A percentile compares a stretch with the other conserved stretches of the same genome.
Evolutionary conservation across 192 early-diverging fungal species (phyloP).

Genomic region (Radiomyces spectabilis): DNA sequence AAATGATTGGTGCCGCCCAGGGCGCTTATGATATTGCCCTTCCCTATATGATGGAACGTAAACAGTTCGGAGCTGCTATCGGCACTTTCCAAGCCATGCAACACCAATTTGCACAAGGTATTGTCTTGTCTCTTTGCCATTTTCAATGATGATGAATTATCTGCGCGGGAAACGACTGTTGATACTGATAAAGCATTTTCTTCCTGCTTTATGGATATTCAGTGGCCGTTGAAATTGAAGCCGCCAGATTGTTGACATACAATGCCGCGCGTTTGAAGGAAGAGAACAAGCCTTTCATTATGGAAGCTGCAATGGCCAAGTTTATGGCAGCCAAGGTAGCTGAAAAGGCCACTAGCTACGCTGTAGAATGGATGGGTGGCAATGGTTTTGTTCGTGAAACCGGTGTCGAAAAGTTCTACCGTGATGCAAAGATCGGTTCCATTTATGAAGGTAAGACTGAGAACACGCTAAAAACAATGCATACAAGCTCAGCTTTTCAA

Average conservation of each 20-base stretch:
- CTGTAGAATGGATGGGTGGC: slow-evolving; percentile 96
- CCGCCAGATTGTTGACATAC: slow-evolving; percentile 89
- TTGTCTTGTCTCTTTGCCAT: background rate
- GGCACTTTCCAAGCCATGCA: slow-evolving; percentile 77
- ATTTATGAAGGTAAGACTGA: slow-evolving; percentile 63
- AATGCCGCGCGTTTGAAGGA: slow-evolving; percentile 96
- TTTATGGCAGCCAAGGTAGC: slow-evolving; percentile 92
- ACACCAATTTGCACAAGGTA: slow-evolving; percentile 54
- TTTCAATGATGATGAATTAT: background rate
- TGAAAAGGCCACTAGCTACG: slow-evolving; percentile 71
- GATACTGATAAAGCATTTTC: too few species aligned
- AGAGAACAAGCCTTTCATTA: slow-evolving; percentile 82
- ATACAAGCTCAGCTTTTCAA: too few species aligned
- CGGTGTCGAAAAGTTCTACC: slow-evolving; percentile 86
- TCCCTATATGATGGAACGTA: slow-evolving; percentile 88
- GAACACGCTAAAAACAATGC: background rate
- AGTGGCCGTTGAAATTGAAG: slow-evolving; percentile 92
- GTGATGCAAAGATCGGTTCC: slow-evolving; percentile 93
- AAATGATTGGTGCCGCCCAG: slow-evolving; percentile 95
- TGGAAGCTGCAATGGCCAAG: slow-evolving; percentile 98
- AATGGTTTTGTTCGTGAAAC: slow-evolving; percentile 89
- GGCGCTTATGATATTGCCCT: slow-evolving; percentile 82
- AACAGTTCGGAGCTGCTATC: slow-evolving; percentile 82
- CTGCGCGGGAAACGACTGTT: too few species aligned
- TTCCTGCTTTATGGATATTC: background rate